Evolutionary conservation across 352 stramenopile genomes (phyloP), one percentile per base, ranked within the genome.

Genomic region (Globisporangium carolinianum): DNA sequence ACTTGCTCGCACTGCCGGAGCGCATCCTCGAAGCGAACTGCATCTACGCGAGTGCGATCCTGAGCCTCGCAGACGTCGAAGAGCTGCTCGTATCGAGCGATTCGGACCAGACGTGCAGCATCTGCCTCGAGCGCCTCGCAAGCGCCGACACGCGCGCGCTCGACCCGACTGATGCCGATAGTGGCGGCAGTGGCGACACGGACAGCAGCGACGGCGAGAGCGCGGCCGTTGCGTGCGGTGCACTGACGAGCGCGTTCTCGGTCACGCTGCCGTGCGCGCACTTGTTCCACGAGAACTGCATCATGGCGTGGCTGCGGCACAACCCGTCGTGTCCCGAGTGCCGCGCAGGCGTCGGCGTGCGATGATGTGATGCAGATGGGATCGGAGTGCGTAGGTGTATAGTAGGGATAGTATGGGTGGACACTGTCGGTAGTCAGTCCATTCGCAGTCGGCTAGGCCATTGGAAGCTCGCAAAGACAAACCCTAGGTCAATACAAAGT

Each of bases 251-350:
- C 50, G 57, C 58, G 43, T 74, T 73, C 43, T 69, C 71, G 2
- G 72, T 82, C 15, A 75, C 64, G 35, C 60, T 86, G 47, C 77
- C 77, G 12, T 87, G 77, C 60, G 51, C 56, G 14, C 77, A 86
- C 61, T 46, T 73, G 5, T 86, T 82, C 68, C 75, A 87, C 51
- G 77, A 87, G 47, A 77, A 86, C 63, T 87, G 77, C 63, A 71
- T 80, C 57, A 84, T 87, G 73, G 71, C 74, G 43, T 86, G 77
- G 77, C 60, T 87, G 38, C 72, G 73, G 2, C 70, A 85, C 51
- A 86, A 79, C 59, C 60, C 71, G 46, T 83, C 63, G 42, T 87
- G 77, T 43, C 77, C 77, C 18, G 69, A 84, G 48, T 87, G 77
- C 58, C 77, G 77, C n/a, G 71, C 68, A 0, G 48, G 56, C 11